A percentile compares a stretch with the other conserved stretches of the same genome.
Evolutionary conservation across 2,329 filamentous ascomycete genomes (phyloP).

Genomic region (Dothistroma pini): DNA sequence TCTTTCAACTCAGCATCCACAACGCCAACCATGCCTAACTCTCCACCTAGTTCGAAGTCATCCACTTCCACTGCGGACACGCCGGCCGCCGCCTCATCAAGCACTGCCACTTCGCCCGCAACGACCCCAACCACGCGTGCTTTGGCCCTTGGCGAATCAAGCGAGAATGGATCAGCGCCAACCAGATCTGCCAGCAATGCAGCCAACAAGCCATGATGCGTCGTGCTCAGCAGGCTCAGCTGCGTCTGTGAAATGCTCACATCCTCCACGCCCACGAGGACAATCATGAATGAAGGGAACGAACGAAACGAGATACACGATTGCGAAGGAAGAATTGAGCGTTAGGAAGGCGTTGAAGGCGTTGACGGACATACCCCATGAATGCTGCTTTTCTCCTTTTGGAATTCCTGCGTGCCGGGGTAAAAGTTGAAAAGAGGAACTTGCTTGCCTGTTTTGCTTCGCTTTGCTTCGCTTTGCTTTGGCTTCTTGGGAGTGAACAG

Average conservation of each 20-base stretch:
- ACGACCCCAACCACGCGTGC: constrained; percentile 67
- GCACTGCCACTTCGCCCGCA: constrained; percentile 72
- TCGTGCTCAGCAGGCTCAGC: constrained; percentile 27
- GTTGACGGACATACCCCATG: constrained; percentile 32
- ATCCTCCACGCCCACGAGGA: background rate
- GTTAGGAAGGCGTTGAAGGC: constrained; percentile 14
- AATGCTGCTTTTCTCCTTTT: constrained; percentile 24
- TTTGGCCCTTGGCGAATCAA: constrained; percentile 62
- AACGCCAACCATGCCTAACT: background rate
- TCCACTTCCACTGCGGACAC: constrained; percentile 64
- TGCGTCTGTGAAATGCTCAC: constrained; percentile 11
- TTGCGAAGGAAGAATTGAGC: background rate
- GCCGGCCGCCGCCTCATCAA: constrained; percentile 57
- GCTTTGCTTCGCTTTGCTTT: too few species aligned
- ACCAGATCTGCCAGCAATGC: constrained; percentile 48
- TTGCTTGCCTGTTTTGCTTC: background rate
- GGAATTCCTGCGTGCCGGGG: background rate
- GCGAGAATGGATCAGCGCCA: constrained; percentile 57
- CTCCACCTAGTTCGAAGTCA: constrained; percentile 59
- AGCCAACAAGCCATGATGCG: constrained; percentile 26
- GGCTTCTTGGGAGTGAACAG: background rate
- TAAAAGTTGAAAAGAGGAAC: background rate
- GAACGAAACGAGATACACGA: background rate
- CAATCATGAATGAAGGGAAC: background rate
- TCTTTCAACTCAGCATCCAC: background rate